A percentile compares a stretch with the other conserved stretches of the same genome.
phyloP scores from a whole-genome alignment of 768 basidiomycete species.

The Rhodosporidiobolus sp. region DNA sequence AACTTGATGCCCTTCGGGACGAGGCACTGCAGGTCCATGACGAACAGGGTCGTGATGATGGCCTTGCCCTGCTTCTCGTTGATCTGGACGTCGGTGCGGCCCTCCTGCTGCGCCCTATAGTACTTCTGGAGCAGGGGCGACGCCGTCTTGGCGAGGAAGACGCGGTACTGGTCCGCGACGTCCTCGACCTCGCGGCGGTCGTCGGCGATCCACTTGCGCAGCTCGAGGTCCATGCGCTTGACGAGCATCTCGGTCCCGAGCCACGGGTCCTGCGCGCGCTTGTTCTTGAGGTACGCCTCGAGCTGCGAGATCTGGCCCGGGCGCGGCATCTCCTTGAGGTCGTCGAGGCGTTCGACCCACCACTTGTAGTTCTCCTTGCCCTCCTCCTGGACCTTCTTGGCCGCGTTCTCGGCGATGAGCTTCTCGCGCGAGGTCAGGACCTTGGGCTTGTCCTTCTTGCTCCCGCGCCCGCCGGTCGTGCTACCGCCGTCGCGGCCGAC shows the following conservation, averaged over 20 bases:
- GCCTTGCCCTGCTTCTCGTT: slow-evolving; percentile 49
- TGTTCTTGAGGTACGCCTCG: slow-evolving; percentile 54
- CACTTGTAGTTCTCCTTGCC: slow-evolving; percentile 49
- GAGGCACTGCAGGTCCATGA: slow-evolving; percentile 27
- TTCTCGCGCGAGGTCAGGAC: slow-evolving; percentile 50
- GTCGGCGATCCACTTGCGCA: slow-evolving; percentile 59
- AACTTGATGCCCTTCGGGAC: slow-evolving; percentile 31
- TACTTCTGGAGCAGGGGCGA: slow-evolving; percentile 35
- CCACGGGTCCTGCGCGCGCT: slow-evolving; percentile 51
- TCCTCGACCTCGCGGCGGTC: slow-evolving; percentile 49
- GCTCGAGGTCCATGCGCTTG: slow-evolving; percentile 57
- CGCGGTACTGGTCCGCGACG: slow-evolving; percentile 55
- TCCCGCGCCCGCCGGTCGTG: slow-evolving; percentile 12
- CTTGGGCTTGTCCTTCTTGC: slow-evolving; percentile 49
- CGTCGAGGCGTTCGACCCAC: slow-evolving; percentile 57
- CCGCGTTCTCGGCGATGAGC: slow-evolving; percentile 39
- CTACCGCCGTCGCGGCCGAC: slow-evolving; percentile 24
- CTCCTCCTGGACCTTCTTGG: slow-evolving; percentile 37
- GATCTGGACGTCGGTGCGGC: slow-evolving; percentile 45
- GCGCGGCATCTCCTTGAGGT: slow-evolving; percentile 49
- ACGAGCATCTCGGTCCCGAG: slow-evolving; percentile 58
- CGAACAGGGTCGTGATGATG: slow-evolving; percentile 47
- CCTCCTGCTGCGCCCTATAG: slow-evolving; percentile 51
- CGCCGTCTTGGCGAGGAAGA: slow-evolving; percentile 54
- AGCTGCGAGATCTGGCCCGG: slow-evolving; percentile 49